Conservation (phyloP, 73 alveolate species). For the Tetrahymena elliotti region DNA sequence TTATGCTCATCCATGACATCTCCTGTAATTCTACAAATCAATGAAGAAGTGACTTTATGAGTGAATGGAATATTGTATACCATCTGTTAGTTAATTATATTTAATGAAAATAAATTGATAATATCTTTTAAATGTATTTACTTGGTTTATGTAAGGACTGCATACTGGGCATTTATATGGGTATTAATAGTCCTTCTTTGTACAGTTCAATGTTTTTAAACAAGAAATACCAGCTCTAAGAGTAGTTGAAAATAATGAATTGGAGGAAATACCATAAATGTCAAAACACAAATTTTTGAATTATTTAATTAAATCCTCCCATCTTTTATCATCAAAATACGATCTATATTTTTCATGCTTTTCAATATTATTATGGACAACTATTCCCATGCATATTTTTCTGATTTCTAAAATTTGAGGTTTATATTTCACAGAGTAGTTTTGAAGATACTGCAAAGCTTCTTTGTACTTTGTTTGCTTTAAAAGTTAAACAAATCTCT, state of each 20-base stretch:
- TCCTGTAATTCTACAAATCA: background rate
- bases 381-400: background rate
- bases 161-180: background rate
- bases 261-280: background rate
- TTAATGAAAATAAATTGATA: background rate
- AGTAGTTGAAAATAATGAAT: background rate
- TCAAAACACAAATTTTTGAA: background rate
- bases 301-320: background rate
- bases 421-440: background rate
- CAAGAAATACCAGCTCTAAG: background rate
- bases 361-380: background rate
- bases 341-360: background rate
- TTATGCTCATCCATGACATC: background rate
- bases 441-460: background rate
- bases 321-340: background rate
- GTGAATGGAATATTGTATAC: background rate
- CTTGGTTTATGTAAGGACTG: background rate
- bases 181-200: background rate
- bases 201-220: background rate
- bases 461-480: background rate
- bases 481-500: background rate
- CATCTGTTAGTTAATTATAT: background rate
- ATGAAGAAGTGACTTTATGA: background rate
- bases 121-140: background rate
- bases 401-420: background rate